These are phyloP conservation scores for Calvatia gigantea DNA, from an alignment of 768 basidiomycete species.

Conservation along the genomic window DNA sequence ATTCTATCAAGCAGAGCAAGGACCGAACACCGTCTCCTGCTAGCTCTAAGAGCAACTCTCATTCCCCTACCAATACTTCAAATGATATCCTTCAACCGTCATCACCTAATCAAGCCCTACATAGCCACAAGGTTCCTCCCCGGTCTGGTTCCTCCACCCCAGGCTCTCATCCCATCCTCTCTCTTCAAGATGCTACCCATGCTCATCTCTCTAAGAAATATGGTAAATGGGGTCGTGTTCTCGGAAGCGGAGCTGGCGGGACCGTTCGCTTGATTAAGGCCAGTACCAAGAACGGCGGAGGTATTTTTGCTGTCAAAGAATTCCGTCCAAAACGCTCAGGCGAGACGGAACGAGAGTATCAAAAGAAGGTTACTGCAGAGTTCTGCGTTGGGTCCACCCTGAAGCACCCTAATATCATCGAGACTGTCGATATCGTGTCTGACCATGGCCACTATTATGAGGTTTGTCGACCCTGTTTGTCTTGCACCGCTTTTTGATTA, in stretches of 20 bases:
- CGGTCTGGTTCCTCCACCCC: slow-evolving; percentile 22
- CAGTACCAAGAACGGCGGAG: slow-evolving; percentile 73
- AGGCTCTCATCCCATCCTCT: slow-evolving; percentile 37
- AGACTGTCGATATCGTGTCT: slow-evolving; percentile 96
- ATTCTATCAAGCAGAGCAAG: slow-evolving; percentile 38
- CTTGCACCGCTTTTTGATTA: slow-evolving; percentile 12
- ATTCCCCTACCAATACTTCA: slow-evolving; percentile 21
- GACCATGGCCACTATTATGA: slow-evolving; percentile 99
- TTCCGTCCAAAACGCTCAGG: slow-evolving; percentile 87
- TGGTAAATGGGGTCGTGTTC: slow-evolving; percentile 95
- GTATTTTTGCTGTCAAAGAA: slow-evolving; percentile 95
- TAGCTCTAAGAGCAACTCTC: slow-evolving; percentile 20
- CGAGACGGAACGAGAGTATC: slow-evolving; percentile 95
- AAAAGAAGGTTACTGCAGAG: slow-evolving; percentile 99
- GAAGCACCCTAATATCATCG: slow-evolving; percentile 94
- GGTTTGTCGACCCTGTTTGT: slow-evolving; percentile 45
- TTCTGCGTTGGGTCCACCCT: slow-evolving; percentile 96
- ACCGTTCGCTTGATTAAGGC: slow-evolving; percentile 96
- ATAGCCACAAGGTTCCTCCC: slow-evolving; percentile 15
- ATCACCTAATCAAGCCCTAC: slow-evolving; percentile 11
- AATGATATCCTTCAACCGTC: slow-evolving; percentile 22
- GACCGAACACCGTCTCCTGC: slow-evolving; percentile 38
- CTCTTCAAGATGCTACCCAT: slow-evolving; percentile 79
- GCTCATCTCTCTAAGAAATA: slow-evolving; percentile 98
- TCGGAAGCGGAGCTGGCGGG: slow-evolving; percentile 97